phyloP scores from a whole-genome alignment of 345 rosid genomes.

The Melaleuca alternifolia region DNA sequence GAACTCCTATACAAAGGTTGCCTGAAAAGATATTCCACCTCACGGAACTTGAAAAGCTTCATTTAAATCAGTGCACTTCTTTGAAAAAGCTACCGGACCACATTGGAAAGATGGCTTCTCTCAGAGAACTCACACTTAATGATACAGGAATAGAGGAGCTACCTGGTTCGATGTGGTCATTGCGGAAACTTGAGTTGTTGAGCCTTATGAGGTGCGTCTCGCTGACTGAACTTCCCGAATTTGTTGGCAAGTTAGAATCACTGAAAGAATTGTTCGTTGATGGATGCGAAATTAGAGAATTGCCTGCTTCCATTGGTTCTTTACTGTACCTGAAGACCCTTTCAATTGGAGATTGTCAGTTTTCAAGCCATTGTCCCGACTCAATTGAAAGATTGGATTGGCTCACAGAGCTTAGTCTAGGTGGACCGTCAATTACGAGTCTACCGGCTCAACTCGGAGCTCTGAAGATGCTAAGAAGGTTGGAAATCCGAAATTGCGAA shows the following conservation, averaged over 20 bases:
- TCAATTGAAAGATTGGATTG: slow-evolving; percentile 29
- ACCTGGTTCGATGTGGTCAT: slow-evolving; percentile 23
- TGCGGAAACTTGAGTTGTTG: slow-evolving; percentile 31
- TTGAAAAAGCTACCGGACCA: slow-evolving; percentile 17
- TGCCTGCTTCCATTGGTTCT: slow-evolving; percentile 31
- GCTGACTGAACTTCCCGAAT: slow-evolving; percentile 21
- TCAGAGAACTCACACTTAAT: slow-evolving; percentile 28
- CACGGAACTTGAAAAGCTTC: slow-evolving; percentile 33
- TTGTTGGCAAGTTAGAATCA: slow-evolving; percentile 17
- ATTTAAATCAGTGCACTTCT: slow-evolving; percentile 11
- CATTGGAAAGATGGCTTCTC: slow-evolving; percentile 23
- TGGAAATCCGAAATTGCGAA: slow-evolving; percentile 16
- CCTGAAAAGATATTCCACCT: slow-evolving; percentile 31
- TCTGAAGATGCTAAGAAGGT: slow-evolving; percentile 28
- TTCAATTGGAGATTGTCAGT: slow-evolving; percentile 8
- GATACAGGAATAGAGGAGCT: slow-evolving; percentile 14
- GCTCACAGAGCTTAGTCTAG: slow-evolving; percentile 13
- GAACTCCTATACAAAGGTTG: slow-evolving; percentile 26
- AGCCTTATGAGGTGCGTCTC: slow-evolving; percentile 20
- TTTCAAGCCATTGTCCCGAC: slow-evolving; percentile 22
- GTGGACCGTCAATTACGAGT: slow-evolving; percentile 12
- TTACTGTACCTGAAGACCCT: slow-evolving; percentile 19
- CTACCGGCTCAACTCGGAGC: slow-evolving; percentile 24
- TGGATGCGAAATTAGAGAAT: slow-evolving; percentile 15
- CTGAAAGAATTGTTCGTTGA: slow-evolving; percentile 9